phyloP scores from a whole-genome alignment of 169 alveolate genomes.

The Plasmodium cynomolgi region DNA sequence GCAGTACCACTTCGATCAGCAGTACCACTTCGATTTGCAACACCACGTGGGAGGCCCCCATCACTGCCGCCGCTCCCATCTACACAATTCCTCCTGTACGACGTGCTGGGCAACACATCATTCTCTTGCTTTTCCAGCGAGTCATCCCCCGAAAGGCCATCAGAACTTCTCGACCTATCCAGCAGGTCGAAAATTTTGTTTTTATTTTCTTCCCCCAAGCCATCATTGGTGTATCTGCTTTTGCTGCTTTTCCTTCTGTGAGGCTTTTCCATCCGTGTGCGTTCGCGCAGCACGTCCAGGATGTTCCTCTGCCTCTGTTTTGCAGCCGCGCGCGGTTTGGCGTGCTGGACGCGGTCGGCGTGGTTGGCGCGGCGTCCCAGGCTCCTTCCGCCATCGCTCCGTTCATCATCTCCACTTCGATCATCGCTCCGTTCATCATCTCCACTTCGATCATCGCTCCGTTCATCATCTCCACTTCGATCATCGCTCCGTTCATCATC shows the following conservation, averaged over 20 bases:
- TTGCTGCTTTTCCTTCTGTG: slow-evolving; percentile 33
- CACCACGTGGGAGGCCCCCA: neutral
- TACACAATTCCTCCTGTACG: slow-evolving; percentile 19
- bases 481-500: neutral
- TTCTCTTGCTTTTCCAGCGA: neutral
- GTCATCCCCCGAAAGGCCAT: neutral
- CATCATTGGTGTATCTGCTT: slow-evolving; percentile 22
- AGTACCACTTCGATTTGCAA: neutral
- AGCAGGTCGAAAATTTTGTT: slow-evolving; percentile 13
- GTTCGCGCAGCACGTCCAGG: slow-evolving; percentile 27
- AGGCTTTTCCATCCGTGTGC: neutral
- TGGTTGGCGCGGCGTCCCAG: neutral
- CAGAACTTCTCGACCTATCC: neutral
- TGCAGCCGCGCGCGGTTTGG: neutral
- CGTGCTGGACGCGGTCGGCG: neutral
- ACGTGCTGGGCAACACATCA: neutral
- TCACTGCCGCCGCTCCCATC: neutral
- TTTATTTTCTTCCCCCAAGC: slow-evolving; percentile 18
- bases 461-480: neutral
- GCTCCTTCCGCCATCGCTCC: neutral
- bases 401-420: neutral
- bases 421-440: neutral
- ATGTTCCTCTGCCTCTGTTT: slow-evolving; percentile 4
- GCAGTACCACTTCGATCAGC: neutral
- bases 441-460: neutral